phyloP scores from a whole-genome alignment of 2,329 filamentous ascomycete species.

The Ilyonectria mors-panacis region DNA sequence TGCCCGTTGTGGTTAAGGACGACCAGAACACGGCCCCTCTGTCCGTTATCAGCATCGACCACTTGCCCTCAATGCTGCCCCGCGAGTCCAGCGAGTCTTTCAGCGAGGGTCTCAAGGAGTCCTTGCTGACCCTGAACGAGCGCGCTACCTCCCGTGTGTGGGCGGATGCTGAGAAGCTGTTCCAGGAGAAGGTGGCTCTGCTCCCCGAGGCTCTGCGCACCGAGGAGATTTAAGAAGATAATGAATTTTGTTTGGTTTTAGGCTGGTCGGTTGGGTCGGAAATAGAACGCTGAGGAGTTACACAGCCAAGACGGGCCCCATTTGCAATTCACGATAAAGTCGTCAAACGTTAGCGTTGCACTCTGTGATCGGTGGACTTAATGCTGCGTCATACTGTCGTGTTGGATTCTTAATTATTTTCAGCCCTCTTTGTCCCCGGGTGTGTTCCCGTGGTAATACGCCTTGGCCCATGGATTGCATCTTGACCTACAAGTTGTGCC shows the following conservation, averaged over 20 bases:
- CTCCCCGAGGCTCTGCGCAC: slow-evolving; percentile 43
- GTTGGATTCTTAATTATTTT: not conserved
- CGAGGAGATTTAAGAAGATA: slow-evolving; percentile 40
- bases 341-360: not conserved
- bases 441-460: not conserved
- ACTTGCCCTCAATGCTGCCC: slow-evolving; percentile 86
- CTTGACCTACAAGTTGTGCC: no score
- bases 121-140: slow-evolving; percentile 83
- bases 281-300: slow-evolving; percentile 9
- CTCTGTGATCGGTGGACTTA: not conserved
- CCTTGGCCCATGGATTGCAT: not conserved
- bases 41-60: slow-evolving; percentile 89
- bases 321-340: not conserved
- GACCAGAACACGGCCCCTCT: slow-evolving; percentile 68
- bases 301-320: not conserved
- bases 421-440: not conserved
- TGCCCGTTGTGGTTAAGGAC: slow-evolving; percentile 76
- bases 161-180: slow-evolving; percentile 87
- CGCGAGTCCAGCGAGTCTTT: slow-evolving; percentile 91
- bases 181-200: slow-evolving; percentile 80
- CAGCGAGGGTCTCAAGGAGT: slow-evolving; percentile 82
- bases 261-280: slow-evolving; percentile 11
- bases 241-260: slow-evolving; percentile 11
- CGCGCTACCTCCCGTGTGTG: slow-evolving; percentile 83
- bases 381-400: not conserved